Percentiles rank a stretch among this genome's conserved stretches.
Conservation (phyloP, 805 yeast genomes). For the Sugiyamaella boreocaroliniensis region DNA sequence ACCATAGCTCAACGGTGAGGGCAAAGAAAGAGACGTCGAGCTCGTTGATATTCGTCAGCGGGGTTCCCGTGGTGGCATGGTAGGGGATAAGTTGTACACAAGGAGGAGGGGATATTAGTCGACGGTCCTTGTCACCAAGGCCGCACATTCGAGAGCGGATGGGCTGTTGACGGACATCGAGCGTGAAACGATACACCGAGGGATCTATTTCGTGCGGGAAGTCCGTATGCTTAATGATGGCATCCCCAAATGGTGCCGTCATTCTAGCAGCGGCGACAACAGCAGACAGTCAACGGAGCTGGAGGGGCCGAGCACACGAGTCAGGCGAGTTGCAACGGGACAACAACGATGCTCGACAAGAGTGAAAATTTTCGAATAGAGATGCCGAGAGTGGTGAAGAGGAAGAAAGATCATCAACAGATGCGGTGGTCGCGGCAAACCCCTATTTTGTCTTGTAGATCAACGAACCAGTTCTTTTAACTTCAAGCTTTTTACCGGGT, state of each 20-base stretch:
- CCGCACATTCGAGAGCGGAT: slow-evolving; percentile 44
- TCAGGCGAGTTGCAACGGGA: neutral
- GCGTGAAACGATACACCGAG: slow-evolving; percentile 5
- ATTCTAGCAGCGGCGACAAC: neutral
- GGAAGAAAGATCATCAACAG: neutral
- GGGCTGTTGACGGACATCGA: slow-evolving; percentile 39
- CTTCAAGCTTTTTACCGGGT: neutral
- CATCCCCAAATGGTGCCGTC: neutral
- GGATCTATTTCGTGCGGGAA: neutral
- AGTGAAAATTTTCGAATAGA: no score
- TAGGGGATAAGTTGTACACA: slow-evolving; percentile 24
- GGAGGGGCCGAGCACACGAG: neutral
- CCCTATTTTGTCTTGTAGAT: neutral
- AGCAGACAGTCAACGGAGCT: neutral
- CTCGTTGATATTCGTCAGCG: slow-evolving; percentile 16
- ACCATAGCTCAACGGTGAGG: slow-evolving; percentile 38
- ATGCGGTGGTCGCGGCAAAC: neutral
- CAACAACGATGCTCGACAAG: no score
- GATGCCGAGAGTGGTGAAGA: neutral
- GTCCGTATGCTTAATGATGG: neutral
- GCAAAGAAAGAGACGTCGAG: slow-evolving; percentile 33
- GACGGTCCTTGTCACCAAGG: slow-evolving; percentile 35
- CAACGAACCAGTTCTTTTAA: neutral
- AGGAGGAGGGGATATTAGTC: slow-evolving; percentile 30
- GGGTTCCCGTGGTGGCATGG: slow-evolving; percentile 24